A percentile compares a stretch with the other conserved stretches of the same genome.
Conservation (phyloP, 2,329 filamentous ascomycete species). For the Verticillium zaregamsianum region DNA sequence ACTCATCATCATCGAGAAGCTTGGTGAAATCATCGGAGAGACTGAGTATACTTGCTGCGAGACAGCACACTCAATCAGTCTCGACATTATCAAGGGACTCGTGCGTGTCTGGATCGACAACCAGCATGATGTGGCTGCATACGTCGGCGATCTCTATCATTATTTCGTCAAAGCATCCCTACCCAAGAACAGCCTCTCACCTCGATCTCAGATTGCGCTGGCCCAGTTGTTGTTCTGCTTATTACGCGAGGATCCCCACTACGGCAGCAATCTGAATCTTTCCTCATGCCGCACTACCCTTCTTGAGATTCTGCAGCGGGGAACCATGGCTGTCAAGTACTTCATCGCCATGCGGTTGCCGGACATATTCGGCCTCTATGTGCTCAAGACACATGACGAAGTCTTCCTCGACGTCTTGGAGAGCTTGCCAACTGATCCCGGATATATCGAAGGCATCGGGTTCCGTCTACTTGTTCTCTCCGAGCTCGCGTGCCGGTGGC, state of each 20-base stretch:
- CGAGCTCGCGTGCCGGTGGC: slow-evolving; percentile 76
- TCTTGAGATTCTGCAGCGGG: slow-evolving; percentile 65
- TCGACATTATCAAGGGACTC: slow-evolving; percentile 64
- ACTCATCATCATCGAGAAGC: slow-evolving; percentile 40
- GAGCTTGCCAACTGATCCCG: slow-evolving; percentile 68
- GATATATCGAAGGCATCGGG: slow-evolving; percentile 77
- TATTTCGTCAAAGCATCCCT: slow-evolving; percentile 70
- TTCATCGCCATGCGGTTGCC: slow-evolving; percentile 67
- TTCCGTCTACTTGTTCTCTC: slow-evolving; percentile 74
- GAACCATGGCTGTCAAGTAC: slow-evolving; percentile 70
- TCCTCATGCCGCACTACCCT: slow-evolving; percentile 65
- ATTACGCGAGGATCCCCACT: slow-evolving; percentile 62
- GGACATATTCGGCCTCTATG: slow-evolving; percentile 72
- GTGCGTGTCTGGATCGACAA: slow-evolving; percentile 59
- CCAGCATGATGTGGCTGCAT: slow-evolving; percentile 55
- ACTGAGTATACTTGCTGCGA: slow-evolving; percentile 71
- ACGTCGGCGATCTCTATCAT: slow-evolving; percentile 71
- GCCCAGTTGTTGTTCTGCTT: slow-evolving; percentile 66
- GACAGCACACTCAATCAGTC: slow-evolving; percentile 60
- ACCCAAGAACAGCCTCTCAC: slow-evolving; percentile 64
- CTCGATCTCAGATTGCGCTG: slow-evolving; percentile 62
- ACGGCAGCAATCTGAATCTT: slow-evolving; percentile 55
- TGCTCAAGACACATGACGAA: slow-evolving; percentile 77
- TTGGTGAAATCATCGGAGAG: slow-evolving; percentile 47
- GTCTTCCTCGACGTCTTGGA: slow-evolving; percentile 82